Evolutionary conservation across 1,139 yeast genomes (phyloP), one percentile per base, ranked within the genome.

Genomic region (Cylindricascospora bacillispora): DNA sequence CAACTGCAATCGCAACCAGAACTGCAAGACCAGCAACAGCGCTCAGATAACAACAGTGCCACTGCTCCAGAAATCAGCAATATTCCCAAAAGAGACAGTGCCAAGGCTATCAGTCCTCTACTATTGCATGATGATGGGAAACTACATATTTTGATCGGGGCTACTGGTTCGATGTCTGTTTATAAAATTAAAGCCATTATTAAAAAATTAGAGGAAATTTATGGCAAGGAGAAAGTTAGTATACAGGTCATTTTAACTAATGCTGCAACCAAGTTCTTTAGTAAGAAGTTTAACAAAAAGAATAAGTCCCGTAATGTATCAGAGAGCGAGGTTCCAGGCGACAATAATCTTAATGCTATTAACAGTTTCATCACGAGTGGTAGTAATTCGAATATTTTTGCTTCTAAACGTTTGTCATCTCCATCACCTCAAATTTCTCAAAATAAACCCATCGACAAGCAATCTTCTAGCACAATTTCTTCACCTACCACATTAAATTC

Each of bases 101-200:
- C 63, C 16, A 59, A 70, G 21, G 73, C 72, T 38, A 61, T 73
- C 31, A 92, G 80, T 47, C 81, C 92, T 2, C 63, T 92, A 25
- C 60, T 83, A 40, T 92, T 93, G 2, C 82, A 78, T 49, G 85
- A 83, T 52, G 95, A 85, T 54, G 93, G 93, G 4, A 83, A 81
- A 49, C 58, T 80, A 34, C 95, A 85, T 57, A 70, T 85, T 13
- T 61, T 85, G 32, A 60, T 85, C 34, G 95, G 94, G 3, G 92
- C 83, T 2, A 82, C 94, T 45, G 95, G 95, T 4, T 82, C 94
- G 0, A 62, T 80, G 25, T 76, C 92, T 3, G 74, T 83, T 3
- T 64, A 69, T 33, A 82, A 85, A 54, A 70, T 83, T 29, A 74
- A 79, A 44, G 59, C 70, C 29, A 80, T 85, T 34, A 77, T 83